Conservation (phyloP, 805 yeast species). For the Komagataella kurtzmanii region DNA sequence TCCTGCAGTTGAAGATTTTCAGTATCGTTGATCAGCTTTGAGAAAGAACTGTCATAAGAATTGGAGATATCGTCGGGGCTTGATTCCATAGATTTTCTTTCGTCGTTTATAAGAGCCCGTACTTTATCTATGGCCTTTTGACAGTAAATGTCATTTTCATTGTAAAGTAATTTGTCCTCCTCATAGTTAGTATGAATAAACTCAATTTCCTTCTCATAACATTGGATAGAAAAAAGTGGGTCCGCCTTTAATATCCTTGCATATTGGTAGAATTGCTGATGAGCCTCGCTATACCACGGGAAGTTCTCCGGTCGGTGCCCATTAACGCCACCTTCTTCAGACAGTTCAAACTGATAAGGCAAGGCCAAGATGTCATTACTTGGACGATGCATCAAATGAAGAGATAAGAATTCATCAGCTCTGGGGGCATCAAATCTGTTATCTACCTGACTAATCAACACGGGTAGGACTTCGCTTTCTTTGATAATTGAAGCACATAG, state of each 20-base stretch:
- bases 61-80: not conserved
- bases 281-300: conserved; percentile 35
- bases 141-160: conserved; percentile 43
- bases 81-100: not conserved
- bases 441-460: conserved; percentile 33
- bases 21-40: conserved; percentile 2
- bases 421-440: conserved; percentile 46
- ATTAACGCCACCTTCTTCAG: conserved; percentile 1
- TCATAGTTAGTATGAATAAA: conserved; percentile 36
- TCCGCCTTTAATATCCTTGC: conserved; percentile 65
- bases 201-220: conserved; percentile 46
- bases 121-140: conserved; percentile 44
- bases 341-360: conserved; percentile 15
- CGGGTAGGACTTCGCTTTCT: conserved; percentile 51
- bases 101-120: conserved; percentile 24
- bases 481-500: conserved; percentile 51
- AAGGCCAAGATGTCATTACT: conserved; percentile 17
- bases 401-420: conserved; percentile 35
- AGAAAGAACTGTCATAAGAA: not conserved
- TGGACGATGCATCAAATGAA: conserved; percentile 52
- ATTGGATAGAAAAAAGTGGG: conserved; percentile 32
- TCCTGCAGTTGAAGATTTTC: conserved; percentile 1
- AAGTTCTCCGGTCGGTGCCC: conserved; percentile 5
- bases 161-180: conserved; percentile 45
- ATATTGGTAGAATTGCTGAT: conserved; percentile 22